Conservation (phyloP, 2,329 filamentous ascomycete species). For the Pseudocercospora eumusae region DNA sequence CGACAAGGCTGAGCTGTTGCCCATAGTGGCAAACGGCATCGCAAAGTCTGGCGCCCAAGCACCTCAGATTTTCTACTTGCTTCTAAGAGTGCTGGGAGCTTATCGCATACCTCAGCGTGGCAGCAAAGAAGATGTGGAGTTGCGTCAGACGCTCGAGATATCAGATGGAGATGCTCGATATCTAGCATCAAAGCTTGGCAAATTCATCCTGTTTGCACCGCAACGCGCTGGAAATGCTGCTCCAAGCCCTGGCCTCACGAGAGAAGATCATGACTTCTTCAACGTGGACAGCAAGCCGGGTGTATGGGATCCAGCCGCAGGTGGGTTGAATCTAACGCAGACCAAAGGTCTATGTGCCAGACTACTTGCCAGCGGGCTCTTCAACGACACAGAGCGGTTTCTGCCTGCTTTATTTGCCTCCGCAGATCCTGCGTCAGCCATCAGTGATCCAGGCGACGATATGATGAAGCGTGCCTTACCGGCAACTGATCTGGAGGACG, state of each 20-base stretch:
- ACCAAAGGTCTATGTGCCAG: slow-evolving; percentile 69
- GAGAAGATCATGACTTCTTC: slow-evolving; percentile 69
- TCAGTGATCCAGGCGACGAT: slow-evolving; percentile 84
- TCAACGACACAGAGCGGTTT: slow-evolving; percentile 79
- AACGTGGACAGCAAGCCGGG: slow-evolving; percentile 66
- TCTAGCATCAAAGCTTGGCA: slow-evolving; percentile 72
- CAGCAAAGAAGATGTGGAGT: slow-evolving; percentile 71
- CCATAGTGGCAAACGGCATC: slow-evolving; percentile 68
- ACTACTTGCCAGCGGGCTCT: slow-evolving; percentile 81
- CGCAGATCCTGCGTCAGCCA: slow-evolving; percentile 75
- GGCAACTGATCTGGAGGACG: slow-evolving; percentile 70
- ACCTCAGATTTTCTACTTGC: slow-evolving; percentile 75
- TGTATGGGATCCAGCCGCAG: slow-evolving; percentile 64
- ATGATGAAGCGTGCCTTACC: slow-evolving; percentile 75
- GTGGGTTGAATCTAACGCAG: slow-evolving; percentile 67
- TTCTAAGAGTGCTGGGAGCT: slow-evolving; percentile 73
- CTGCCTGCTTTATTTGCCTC: slow-evolving; percentile 81
- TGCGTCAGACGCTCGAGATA: slow-evolving; percentile 68
- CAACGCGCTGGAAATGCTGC: slow-evolving; percentile 40
- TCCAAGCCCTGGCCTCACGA: slow-evolving; percentile 62
- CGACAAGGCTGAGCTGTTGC: slow-evolving; percentile 72
- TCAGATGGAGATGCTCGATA: slow-evolving; percentile 71
- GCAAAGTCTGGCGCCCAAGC: slow-evolving; percentile 58
- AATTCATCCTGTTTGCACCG: slow-evolving; percentile 67
- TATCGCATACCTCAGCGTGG: slow-evolving; percentile 73